Base-by-base conservation (phyloP, 1,284 basidiomycete species). In the Rhodotorula sp. region DNA sequence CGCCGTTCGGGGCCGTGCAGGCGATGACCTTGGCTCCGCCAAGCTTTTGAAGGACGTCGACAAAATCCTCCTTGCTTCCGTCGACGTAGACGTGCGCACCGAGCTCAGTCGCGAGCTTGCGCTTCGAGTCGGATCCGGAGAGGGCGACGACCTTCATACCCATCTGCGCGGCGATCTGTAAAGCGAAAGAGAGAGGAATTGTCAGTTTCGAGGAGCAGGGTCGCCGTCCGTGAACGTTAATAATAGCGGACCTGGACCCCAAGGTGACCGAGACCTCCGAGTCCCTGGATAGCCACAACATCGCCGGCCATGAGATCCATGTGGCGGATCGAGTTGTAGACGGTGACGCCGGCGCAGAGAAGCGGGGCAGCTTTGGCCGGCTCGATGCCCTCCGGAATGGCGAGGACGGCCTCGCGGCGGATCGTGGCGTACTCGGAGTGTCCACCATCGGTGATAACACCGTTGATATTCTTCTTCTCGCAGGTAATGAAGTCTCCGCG, bases 351-450 rank as follows among this genome's bases (percentile, higher is more conserved):
- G 10, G 43, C 54, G 52, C 62, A 64, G 82, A 85, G 67, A 5
- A 84, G 75, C 21, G 84, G 83, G 10, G 82, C 83, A 29, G 80
- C 79, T 68, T 83, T 79, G n/a, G 79, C 81, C 3, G 82, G 80
- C 43, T 82, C 80, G 26, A 81, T 76, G 51, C 79, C 81, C 47
- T 70, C 76, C 12, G 81, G 83, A 54, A 82, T 75, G 60, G 64
- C 70, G 29, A 72, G 78, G 48, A 83, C 71, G 0, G 83, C 82
- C 48, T 84, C 81, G 23, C 80, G 74, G 12, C 80, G 70, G n/a
- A 82, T 77, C 7, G 79, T 79, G 8, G 72, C 80, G 71, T 83
- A 82, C 73, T 83, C 80, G 49, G 80, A 78, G 60, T 78, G 73
- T 20, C 78, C 80, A 60, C 84, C 84, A 56, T 82, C 82, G 26